These are phyloP conservation scores for Starmera caribaea DNA, from an alignment of 805 yeast genomes.

Conservation along the genomic window DNA sequence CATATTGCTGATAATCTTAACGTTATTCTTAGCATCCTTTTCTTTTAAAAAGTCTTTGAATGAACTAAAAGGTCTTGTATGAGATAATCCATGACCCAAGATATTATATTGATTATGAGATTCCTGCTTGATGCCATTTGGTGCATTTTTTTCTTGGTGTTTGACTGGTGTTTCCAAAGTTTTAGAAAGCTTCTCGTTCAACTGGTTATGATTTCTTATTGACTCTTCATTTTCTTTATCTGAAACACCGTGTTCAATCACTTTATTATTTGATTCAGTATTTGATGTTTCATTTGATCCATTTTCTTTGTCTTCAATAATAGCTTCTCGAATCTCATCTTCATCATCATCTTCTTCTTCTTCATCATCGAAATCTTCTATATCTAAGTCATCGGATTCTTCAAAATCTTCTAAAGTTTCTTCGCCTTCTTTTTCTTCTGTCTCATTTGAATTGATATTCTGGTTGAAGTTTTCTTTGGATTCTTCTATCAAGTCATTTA, in stretches of 20 bases:
- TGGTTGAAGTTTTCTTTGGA: not conserved
- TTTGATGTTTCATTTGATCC: not conserved
- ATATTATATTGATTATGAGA: slow-evolving; percentile 13
- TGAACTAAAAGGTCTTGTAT: slow-evolving; percentile 1
- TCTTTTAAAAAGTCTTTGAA: slow-evolving; percentile 10
- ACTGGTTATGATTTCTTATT: not conserved
- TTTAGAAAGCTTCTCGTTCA: not conserved
- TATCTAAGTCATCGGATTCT: no score
- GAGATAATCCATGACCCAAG: slow-evolving; percentile 3
- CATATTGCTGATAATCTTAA: slow-evolving; percentile 9
- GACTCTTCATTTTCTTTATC: not conserved
- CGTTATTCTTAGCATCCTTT: not conserved
- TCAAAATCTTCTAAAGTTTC: no score
- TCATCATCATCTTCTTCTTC: not conserved
- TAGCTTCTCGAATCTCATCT: not conserved
- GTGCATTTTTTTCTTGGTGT: not conserved
- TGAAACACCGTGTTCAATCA: not conserved
- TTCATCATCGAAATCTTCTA: not conserved
- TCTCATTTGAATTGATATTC: no score
- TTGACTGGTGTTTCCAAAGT: not conserved
- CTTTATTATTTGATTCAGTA: not conserved
- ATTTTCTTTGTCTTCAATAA: not conserved
- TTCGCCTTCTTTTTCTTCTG: no score
- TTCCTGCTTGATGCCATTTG: slow-evolving; percentile 2
- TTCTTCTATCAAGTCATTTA: no score